A percentile compares a stretch with the other conserved stretches of the same genome.
These are phyloP conservation scores for Diaporthe eres DNA, from an alignment of 2,329 filamentous ascomycete genomes.

Conservation along the genomic window DNA sequence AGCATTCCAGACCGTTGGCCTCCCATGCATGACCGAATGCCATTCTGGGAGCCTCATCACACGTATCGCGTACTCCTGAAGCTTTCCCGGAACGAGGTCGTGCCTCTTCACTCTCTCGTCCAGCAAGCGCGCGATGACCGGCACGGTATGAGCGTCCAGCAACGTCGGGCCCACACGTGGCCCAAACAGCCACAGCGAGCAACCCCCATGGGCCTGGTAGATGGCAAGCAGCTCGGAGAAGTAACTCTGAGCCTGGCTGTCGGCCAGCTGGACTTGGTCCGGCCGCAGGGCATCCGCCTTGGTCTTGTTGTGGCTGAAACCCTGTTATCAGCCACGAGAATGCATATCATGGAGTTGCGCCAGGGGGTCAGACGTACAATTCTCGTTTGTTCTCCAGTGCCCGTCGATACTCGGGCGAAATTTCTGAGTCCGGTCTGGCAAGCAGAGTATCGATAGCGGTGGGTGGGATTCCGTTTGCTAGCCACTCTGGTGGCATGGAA, in stretches of 20 bases:
- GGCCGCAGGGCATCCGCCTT: background rate
- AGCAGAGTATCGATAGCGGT: too few relatives aligned
- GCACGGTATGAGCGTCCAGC: constrained; percentile 5
- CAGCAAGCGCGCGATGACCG: constrained; percentile 9
- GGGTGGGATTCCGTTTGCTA: background rate
- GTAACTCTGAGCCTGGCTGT: background rate
- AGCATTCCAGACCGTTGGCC: constrained; percentile 6
- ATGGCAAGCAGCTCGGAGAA: background rate
- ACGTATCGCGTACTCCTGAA: background rate
- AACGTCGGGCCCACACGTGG: background rate
- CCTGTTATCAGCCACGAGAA: background rate
- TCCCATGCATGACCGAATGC: background rate
- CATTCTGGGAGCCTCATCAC: background rate
- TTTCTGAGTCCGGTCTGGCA: background rate
- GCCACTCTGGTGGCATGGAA: background rate
- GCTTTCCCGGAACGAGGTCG: background rate
- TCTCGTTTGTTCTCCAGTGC: constrained; percentile 14
- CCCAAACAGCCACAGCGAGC: background rate
- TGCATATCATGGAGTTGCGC: background rate
- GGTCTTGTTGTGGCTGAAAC: background rate
- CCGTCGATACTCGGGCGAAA: background rate
- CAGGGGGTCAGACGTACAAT: too few relatives aligned
- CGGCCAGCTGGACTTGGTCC: background rate
- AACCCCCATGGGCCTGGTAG: background rate
- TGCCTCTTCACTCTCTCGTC: background rate